Conservation (phyloP, 2,329 filamentous ascomycete genomes). For the Penicillium hordei region DNA sequence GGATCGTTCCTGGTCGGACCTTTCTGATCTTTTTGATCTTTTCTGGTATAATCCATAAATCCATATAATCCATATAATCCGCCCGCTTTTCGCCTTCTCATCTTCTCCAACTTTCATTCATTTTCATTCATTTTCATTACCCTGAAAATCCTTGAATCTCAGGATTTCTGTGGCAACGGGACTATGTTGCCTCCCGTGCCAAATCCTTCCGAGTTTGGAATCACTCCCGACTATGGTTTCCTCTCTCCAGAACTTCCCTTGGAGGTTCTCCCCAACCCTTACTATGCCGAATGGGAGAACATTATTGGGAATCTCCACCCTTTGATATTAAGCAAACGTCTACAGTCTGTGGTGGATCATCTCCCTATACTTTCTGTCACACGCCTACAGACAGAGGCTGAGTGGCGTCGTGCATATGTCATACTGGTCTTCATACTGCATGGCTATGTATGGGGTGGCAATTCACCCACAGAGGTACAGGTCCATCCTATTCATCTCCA, state of each 20-base stretch:
- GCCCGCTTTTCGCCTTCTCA: background rate
- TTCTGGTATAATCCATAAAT: background rate
- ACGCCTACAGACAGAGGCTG: slow-evolving; percentile 75
- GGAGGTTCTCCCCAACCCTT: slow-evolving; percentile 76
- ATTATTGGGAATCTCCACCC: slow-evolving; percentile 82
- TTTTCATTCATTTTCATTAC: background rate
- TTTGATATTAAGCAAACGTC: slow-evolving; percentile 77
- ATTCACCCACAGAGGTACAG: slow-evolving; percentile 67
- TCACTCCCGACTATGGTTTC: slow-evolving; percentile 70
- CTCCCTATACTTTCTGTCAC: slow-evolving; percentile 81
- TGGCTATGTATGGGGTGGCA: slow-evolving; percentile 85
- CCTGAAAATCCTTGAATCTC: too few species aligned
- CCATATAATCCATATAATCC: background rate
- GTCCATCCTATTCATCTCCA: background rate
- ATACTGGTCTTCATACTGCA: slow-evolving; percentile 78
- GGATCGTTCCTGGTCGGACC: background rate
- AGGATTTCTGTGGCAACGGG: too few species aligned
- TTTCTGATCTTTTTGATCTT: background rate
- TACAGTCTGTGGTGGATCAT: slow-evolving; percentile 75
- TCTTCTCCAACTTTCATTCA: background rate
- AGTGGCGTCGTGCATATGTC: slow-evolving; percentile 87
- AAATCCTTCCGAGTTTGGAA: slow-evolving; percentile 70
- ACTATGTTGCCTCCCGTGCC: slow-evolving; percentile 50
- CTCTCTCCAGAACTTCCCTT: slow-evolving; percentile 79
- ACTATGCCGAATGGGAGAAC: slow-evolving; percentile 94